Evolutionary conservation across 352 stramenopile genomes (phyloP).

Genomic region (Phytophthora pisi): DNA sequence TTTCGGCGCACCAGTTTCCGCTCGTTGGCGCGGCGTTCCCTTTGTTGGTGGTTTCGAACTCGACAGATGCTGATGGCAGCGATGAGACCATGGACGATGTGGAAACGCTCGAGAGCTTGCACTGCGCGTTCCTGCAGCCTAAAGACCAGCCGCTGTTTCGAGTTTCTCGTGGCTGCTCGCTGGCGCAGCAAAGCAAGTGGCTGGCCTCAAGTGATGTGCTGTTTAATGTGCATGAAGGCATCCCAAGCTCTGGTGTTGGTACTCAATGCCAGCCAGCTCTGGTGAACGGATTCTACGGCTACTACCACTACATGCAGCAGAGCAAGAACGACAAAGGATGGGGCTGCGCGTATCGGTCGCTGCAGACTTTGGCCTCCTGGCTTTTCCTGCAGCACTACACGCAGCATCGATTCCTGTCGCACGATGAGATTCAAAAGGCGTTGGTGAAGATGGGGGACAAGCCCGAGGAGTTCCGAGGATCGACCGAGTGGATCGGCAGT

Average conservation of each 20-base stretch:
- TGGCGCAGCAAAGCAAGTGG: conserved; percentile 39
- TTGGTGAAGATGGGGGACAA: conserved; percentile 88
- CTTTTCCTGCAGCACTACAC: conserved; percentile 75
- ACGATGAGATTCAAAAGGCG: conserved; percentile 77
- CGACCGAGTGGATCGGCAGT: conserved; percentile 83
- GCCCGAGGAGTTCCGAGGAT: conserved; percentile 63
- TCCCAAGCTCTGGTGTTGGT: conserved; percentile 44
- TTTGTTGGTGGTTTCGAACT: conserved; percentile 37
- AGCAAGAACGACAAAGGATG: conserved; percentile 86
- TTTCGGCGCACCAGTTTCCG: conserved; percentile 54
- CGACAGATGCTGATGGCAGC: conserved; percentile 2
- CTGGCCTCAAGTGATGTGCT: conserved; percentile 55
- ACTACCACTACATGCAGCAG: conserved; percentile 90
- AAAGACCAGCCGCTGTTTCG: conserved; percentile 48
- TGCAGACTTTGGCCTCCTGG: conserved; percentile 88
- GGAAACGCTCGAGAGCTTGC: conserved; percentile 30
- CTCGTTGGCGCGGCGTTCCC: conserved; percentile 57
- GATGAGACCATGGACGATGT: conserved; percentile 24
- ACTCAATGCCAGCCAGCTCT: conserved; percentile 42
- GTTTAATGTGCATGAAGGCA: conserved; percentile 74
- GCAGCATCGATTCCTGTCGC: conserved; percentile 44
- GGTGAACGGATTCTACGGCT: conserved; percentile 80
- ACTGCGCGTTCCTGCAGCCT: conserved; percentile 51
- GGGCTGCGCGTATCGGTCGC: conserved; percentile 87
- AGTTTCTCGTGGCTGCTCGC: conserved; percentile 43